Base-by-base conservation (phyloP, 352 stramenopile genomes). In the Pythium plurisporium region DNA sequence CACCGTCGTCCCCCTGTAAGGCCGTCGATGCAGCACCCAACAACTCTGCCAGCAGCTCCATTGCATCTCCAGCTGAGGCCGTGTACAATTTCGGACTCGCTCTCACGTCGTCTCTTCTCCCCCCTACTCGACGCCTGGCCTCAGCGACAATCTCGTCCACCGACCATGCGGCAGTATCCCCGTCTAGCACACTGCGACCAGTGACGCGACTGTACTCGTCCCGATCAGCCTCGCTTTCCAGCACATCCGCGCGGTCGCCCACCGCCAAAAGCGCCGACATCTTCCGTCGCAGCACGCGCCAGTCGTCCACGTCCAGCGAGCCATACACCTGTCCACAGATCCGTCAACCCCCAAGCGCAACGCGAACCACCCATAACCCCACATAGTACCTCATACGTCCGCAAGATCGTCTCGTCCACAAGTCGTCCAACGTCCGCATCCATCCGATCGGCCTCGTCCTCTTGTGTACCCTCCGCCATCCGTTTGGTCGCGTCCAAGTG, bases 1-100 rank as follows among this genome's bases (percentile, higher is more conserved):
- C n/a, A n/a, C n/a, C n/a, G n/a, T n/a, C n/a, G n/a, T n/a, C n/a
- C n/a, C n/a, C n/a, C n/a, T n/a, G n/a, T n/a, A n/a, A n/a, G n/a
- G n/a, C n/a, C 69, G 2, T 75, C 71, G 64, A 91, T 23, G 46
- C 89, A 26, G 20, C 41, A 0, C 85, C 85, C 22, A 96, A 58
- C 20, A 96, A 62, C 47, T 90, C 76, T 2, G 86, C 82, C 25
- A 96, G 74, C 26, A 95, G 57, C 48, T 90, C 93, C 33, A 95
- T 65, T 12, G 84, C 87, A 42, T 92, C 83, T 5, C 52, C 38
- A 4, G 83, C 84, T 0, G 77, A 90, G 2, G 79, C 80, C 61
- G 88, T 85, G 49, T 86, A 89, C 14, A 64, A 51, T 25, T 86
- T 84, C 38, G 78, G 63, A 12, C 73, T 47, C 29, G 65, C 75